Conservation (phyloP, 768 basidiomycete species). For the Auriscalpium vulgare region DNA sequence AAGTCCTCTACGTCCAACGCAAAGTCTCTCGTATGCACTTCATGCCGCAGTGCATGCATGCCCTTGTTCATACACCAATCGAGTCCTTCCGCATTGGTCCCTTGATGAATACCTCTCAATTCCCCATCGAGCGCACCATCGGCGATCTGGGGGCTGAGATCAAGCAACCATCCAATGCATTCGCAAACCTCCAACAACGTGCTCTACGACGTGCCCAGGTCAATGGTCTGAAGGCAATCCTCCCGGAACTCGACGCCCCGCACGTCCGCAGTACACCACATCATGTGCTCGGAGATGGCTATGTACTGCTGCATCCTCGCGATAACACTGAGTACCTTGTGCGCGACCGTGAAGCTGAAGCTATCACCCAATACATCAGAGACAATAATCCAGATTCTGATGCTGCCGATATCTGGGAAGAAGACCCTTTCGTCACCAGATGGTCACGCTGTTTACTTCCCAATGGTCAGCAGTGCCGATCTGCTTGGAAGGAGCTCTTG, state of each 20-base stretch:
- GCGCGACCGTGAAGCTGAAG: background rate
- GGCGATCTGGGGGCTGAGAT: constrained; percentile 20
- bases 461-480: background rate
- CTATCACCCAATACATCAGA: background rate
- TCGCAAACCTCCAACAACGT: constrained; percentile 17
- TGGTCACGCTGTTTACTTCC: background rate
- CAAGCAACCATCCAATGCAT: constrained; percentile 21
- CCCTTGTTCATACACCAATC: constrained; percentile 20
- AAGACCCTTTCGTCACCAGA: background rate
- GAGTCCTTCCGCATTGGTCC: constrained; percentile 22
- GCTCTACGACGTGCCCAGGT: constrained; percentile 12
- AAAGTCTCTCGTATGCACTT: constrained; percentile 25
- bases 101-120: constrained; percentile 17
- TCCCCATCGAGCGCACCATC: constrained; percentile 26
- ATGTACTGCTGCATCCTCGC: background rate
- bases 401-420: no score
- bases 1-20: constrained; percentile 27
- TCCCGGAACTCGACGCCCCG: constrained; percentile 15
- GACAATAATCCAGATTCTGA: no score
- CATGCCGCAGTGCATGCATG: constrained; percentile 24
- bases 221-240: constrained; percentile 18
- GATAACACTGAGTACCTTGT: background rate
- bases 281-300: background rate
- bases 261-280: constrained; percentile 1
- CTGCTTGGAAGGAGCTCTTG: background rate